These are phyloP conservation scores for Phytopythium montanum DNA, from an alignment of 352 stramenopile genomes.

Conservation along the genomic window DNA sequence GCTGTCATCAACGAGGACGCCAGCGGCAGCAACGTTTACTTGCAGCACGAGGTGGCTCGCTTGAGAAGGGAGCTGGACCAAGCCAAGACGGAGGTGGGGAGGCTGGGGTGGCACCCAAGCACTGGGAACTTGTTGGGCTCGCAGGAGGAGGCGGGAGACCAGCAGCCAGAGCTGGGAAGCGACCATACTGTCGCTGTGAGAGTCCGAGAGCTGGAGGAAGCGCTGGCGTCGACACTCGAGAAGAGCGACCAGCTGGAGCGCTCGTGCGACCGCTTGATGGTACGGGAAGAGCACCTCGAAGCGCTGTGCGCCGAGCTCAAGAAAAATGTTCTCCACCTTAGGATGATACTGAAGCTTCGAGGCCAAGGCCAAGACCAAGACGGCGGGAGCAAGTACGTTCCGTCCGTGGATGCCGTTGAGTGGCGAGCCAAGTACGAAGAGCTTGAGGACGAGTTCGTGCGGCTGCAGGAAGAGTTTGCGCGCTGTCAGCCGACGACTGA, in stretches of 20 bases:
- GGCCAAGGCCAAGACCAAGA: constrained; percentile 8
- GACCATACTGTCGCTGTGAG: constrained; percentile 37
- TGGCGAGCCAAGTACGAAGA: constrained; percentile 86
- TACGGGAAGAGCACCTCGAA: constrained; percentile 52
- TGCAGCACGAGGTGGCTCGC: constrained; percentile 75
- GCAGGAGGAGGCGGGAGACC: background rate
- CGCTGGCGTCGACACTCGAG: constrained; percentile 53
- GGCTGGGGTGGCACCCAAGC: background rate
- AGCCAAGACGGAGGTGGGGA: constrained; percentile 11
- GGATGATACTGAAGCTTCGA: constrained; percentile 50
- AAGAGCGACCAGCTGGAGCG: constrained; percentile 53
- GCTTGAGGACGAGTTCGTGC: constrained; percentile 50
- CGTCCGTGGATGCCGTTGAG: constrained; percentile 70
- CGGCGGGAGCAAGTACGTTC: constrained; percentile 45
- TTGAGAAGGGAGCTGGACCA: constrained; percentile 61
- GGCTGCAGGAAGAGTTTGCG: constrained; percentile 49
- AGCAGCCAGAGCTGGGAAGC: constrained; percentile 11
- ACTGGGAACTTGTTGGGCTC: background rate
- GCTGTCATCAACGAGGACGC: constrained; percentile 83
- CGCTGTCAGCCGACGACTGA: constrained; percentile 12
- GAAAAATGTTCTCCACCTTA: constrained; percentile 47
- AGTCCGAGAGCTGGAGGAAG: constrained; percentile 61
- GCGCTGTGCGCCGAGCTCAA: constrained; percentile 57
- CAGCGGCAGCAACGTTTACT: constrained; percentile 44
- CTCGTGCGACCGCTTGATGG: constrained; percentile 47